phyloP scores from a whole-genome alignment of 2,329 filamentous ascomycete species.

The Phaeosphaeria sp. region DNA sequence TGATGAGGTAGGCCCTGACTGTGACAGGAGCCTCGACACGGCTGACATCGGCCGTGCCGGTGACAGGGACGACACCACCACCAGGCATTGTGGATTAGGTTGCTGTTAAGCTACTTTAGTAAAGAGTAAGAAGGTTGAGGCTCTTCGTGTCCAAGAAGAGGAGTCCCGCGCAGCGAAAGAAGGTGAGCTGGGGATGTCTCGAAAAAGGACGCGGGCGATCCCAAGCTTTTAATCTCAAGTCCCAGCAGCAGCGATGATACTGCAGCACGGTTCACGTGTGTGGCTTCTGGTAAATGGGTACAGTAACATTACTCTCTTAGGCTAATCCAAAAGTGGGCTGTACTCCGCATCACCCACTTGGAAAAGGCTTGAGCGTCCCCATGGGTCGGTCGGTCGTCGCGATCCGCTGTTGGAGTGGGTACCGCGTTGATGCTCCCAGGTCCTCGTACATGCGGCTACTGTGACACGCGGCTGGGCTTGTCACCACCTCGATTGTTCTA shows the following conservation, averaged over 20 bases:
- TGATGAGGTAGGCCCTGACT: conserved; percentile 55
- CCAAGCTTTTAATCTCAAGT: conserved; percentile 41
- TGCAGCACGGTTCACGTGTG: conserved; percentile 32
- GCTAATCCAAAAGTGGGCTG: conserved; percentile 32
- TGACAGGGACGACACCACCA: conserved; percentile 44
- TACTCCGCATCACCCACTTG: conserved; percentile 43
- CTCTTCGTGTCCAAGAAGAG: conserved; percentile 6
- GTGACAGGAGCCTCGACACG: conserved; percentile 63
- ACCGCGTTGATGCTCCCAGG: conserved; percentile 2
- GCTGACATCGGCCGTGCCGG: conserved; percentile 56
- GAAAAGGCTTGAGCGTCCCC: conserved; percentile 36
- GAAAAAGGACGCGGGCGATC: conserved; percentile 24
- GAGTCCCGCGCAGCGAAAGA: conserved; percentile 27
- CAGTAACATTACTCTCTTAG: conserved; percentile 41
- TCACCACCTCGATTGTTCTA: conserved; percentile 6
- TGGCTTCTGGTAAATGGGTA: conserved; percentile 40
- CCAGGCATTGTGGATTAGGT: conserved; percentile 42
- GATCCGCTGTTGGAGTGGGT: conserved; percentile 9
- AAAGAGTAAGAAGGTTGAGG: conserved; percentile 17
- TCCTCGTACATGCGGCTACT: conserved; percentile 12
- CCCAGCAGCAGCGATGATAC: conserved; percentile 35
- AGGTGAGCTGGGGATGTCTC: conserved; percentile 32
- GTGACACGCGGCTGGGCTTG: conserved; percentile 17
- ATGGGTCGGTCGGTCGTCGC: conserved; percentile 17
- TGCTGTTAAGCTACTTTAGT: conserved; percentile 15